These are phyloP conservation scores for Heliamphora pulchella DNA, from an alignment of 179 eudicot species.

Conservation along the genomic window DNA sequence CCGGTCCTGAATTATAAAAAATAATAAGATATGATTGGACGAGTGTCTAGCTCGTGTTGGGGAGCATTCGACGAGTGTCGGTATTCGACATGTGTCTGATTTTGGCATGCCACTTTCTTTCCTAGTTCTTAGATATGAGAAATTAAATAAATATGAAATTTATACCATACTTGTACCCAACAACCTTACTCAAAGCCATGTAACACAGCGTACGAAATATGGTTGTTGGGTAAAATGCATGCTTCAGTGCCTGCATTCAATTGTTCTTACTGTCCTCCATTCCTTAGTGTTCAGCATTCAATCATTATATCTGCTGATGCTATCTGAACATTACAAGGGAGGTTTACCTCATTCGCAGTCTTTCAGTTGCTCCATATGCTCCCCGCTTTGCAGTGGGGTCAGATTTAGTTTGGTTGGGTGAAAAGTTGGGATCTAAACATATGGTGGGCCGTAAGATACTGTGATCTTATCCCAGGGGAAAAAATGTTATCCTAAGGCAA, in stretches of 20 bases:
- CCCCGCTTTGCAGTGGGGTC: not conserved
- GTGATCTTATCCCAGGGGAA: not conserved
- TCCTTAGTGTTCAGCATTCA: not conserved
- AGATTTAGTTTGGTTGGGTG: slow-evolving; percentile 1
- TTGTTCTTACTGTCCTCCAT: not conserved
- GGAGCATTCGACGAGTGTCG: too few species aligned
- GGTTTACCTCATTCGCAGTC: not conserved
- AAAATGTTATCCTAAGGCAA: not conserved
- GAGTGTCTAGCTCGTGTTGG: too few species aligned
- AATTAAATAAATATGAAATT: too few species aligned
- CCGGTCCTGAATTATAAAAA: too few species aligned
- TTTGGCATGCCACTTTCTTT: too few species aligned
- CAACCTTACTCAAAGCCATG: too few species aligned
- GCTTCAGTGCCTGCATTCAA: not conserved
- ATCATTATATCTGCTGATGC: not conserved
- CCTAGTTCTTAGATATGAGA: too few species aligned
- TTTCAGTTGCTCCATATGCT: not conserved
- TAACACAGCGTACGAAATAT: too few species aligned
- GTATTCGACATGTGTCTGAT: too few species aligned
- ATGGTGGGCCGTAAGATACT: not conserved
- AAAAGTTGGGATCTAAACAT: not conserved
- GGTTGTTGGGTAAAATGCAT: not conserved
- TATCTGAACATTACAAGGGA: not conserved
- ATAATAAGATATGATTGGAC: too few species aligned
- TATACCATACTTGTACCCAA: too few species aligned